These are phyloP conservation scores for Candida multigemmis DNA, from an alignment of 805 yeast genomes.

Conservation along the genomic window DNA sequence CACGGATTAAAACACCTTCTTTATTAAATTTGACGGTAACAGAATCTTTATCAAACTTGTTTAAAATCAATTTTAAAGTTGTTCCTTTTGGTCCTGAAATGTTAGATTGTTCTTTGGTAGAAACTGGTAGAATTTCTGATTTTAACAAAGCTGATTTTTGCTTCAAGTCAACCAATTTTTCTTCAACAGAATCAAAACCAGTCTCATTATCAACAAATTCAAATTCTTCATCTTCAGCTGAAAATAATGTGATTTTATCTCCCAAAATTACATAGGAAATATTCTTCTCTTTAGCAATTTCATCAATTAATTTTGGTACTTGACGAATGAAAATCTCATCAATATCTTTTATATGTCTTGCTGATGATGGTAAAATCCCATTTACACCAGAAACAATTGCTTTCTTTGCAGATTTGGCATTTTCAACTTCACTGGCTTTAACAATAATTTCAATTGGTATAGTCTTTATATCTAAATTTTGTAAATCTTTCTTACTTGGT, in stretches of 20 bases:
- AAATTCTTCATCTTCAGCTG: conserved; percentile 18
- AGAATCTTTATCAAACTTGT: conserved; percentile 27
- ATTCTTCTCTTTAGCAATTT: conserved; percentile 34
- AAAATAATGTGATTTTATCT: conserved; percentile 44
- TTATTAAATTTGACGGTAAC: conserved; percentile 35
- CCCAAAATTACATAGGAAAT: conserved; percentile 57
- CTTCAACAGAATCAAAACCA: conserved; percentile 46
- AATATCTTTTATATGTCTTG: conserved; percentile 52
- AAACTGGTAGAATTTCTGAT: conserved; percentile 41
- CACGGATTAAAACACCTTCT: conserved; percentile 58
- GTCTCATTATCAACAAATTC: conserved; percentile 62
- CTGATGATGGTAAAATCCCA: conserved; percentile 56
- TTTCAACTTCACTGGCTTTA: conserved; percentile 33
- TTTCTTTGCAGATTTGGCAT: conserved; percentile 51
- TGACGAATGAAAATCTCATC: conserved; percentile 49
- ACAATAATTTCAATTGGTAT: conserved; percentile 61
- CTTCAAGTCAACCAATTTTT: conserved; percentile 49
- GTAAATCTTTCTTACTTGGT: conserved; percentile 30
- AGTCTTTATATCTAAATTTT: conserved; percentile 24
- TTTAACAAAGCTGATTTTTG: conserved; percentile 46
- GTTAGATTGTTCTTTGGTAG: conserved; percentile 46
- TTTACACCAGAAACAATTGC: conserved; percentile 69
- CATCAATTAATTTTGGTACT: conserved; percentile 31
- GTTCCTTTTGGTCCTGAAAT: conserved; percentile 55
- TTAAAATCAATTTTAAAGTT: conserved; percentile 40